Evolutionary conservation across 441 rosid species (phyloP), one percentile per base, ranked within the genome.

Genomic region (Brassica hybrid): DNA sequence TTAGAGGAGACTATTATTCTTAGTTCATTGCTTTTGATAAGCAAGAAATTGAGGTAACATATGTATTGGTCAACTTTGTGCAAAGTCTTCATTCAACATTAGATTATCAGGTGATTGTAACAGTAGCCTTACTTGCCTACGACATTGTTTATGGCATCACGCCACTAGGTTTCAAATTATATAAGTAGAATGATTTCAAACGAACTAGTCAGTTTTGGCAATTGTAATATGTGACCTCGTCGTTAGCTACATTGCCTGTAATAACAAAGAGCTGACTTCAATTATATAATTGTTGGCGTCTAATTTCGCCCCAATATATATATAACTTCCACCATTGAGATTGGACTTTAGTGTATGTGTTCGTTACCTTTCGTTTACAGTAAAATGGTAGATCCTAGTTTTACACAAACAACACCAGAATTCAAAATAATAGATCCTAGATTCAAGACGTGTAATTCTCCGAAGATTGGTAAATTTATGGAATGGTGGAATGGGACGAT

Each of bases 81-180:
- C 59, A 16, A 56, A 56, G 60, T 56, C 60, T 56, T 56, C n/a
- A n/a, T n/a, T n/a, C 32, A 27, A 27, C 57, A 14, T 16, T 50
- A 50, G 59, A 54, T 54, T 54, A 48, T 17, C 59, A 54, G 59
- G 59, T 54, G 59, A 52, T 54, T 54, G 59, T 54, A 17, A 12
- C 7, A 54, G 23, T 54, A 54, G 11, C 59, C 23, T 54, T 54
- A 54, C 3, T 54, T 54, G 59, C 23, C 59, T 17, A 17, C 59
- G 59, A 54, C 59, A 54, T 54, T 54, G 5, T 54, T 54, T 54
- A 1, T 54, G 23, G 3, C 3, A 23, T 54, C 59, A 54, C 23
- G 59, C 21, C 48, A 41, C 23, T 54, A 54, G 23, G 23, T 9
- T 54, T 54, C 59, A 54, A 54, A 54, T 54, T 52, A 8, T 17